Evolutionary conservation across 2,329 filamentous ascomycete species (phyloP), one percentile per base, ranked within the genome.

Genomic region (Monilinia vaccinii-corymbosi): DNA sequence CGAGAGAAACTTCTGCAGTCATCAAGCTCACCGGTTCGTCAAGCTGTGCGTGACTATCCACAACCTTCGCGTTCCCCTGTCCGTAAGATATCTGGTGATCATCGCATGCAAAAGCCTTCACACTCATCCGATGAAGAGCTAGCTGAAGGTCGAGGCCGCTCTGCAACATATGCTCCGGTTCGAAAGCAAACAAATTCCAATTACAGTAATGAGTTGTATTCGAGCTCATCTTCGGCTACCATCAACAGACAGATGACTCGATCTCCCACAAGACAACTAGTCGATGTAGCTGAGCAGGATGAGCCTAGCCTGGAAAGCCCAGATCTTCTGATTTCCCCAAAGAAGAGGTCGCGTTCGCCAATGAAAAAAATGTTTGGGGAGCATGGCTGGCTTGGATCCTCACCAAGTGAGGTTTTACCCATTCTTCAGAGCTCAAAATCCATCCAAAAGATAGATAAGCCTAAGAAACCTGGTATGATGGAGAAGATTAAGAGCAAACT

Each of bases 281-380:
- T 61, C 16, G 60, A 66, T 52, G 55, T 59, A 16, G 36, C 32
- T 16, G 67, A 67, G 56, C 63, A 48, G 16, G 63, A 67, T 36
- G 67, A 66, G 48, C 16, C 28, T n/a, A 45, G 56, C 25, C 44
- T 7, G 36, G 36, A 58, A 13, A 47, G 32, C 45, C 45, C 36
- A 25, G 34, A 38, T 45, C 52, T 46, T 38, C 23, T n/a, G 6
- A 42, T 28, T 7, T 65, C 64, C 21, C 61, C 65, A 28, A 68
- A 66, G 58, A 68, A 67, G 56, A 59, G 70, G 49, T 68, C 69
- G 16, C 68, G 70, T 8, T 72, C 70, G 11, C 70, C 70, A 4
- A 70, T 71, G 68, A 72, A 72, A 52, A 71, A 70, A 59, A 66
- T 72, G 67, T 71, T 71, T 56, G 70, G 70, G 23, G 66, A 70